These are phyloP conservation scores for Sordaria brevicollis DNA, from an alignment of 495 filamentous ascomycete genomes.

Conservation along the genomic window DNA sequence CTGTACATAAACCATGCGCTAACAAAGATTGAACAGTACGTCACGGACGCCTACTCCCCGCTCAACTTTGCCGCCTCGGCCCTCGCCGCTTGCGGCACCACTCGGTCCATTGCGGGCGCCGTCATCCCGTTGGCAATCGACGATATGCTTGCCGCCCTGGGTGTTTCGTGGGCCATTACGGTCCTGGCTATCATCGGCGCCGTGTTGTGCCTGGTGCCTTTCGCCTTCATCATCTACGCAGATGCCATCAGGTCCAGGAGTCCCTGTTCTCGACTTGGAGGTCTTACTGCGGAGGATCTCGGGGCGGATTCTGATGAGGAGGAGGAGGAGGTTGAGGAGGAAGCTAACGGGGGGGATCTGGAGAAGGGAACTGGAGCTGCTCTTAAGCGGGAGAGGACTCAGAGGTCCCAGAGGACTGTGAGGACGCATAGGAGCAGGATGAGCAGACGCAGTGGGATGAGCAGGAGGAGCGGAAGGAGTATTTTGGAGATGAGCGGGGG, in stretches of 20 bases:
- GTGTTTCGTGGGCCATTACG: slow-evolving; percentile 17
- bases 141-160: slow-evolving; percentile 15
- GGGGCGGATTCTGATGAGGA: not conserved
- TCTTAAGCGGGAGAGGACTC: not conserved
- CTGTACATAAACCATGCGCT: not conserved
- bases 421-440: not conserved
- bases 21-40: slow-evolving; percentile 27
- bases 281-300: not conserved
- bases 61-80: slow-evolving; percentile 53
- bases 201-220: slow-evolving; percentile 14
- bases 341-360: not conserved
- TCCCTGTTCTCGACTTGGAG: slow-evolving; percentile 4
- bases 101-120: slow-evolving; percentile 48
- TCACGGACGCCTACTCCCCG: slow-evolving; percentile 55
- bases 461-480: not conserved
- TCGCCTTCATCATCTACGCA: slow-evolving; percentile 17
- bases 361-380: not conserved
- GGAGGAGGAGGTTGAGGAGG: not conserved
- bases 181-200: slow-evolving; percentile 17
- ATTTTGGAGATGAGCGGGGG: not conserved
- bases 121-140: slow-evolving; percentile 32
- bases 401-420: not conserved
- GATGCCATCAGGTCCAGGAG: slow-evolving; percentile 13
- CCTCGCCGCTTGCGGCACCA: slow-evolving; percentile 47
- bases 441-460: not conserved